Percentiles rank a stretch among this genome's conserved stretches.
These are phyloP conservation scores for Colletotrichum aenigma DNA, from an alignment of 2,329 filamentous ascomycete genomes.

Conservation along the genomic window DNA sequence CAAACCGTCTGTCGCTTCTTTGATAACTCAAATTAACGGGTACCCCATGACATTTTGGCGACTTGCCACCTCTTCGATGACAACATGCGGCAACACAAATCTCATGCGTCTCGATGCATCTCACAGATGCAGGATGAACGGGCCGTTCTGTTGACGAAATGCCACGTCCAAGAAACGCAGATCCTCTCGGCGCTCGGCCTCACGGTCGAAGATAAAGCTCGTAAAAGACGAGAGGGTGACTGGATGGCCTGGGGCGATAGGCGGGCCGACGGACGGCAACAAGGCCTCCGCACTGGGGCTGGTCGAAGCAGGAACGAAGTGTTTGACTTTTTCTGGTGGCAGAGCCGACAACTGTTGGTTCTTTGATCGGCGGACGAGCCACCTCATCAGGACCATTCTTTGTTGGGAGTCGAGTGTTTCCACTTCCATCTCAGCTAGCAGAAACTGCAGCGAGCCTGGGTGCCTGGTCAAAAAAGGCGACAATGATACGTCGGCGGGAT, in stretches of 20 bases:
- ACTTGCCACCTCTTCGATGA: neutral
- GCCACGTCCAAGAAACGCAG: neutral
- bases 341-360: neutral
- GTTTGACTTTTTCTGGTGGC: neutral
- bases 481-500: neutral
- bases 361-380: neutral
- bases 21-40: neutral
- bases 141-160: neutral
- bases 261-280: neutral
- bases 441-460: neutral
- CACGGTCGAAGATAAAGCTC: neutral
- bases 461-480: neutral
- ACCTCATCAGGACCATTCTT: neutral
- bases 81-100: neutral
- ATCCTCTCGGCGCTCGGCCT: neutral
- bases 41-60: neutral
- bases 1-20: neutral
- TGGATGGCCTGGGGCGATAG: neutral
- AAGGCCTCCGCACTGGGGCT: neutral
- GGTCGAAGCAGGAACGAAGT: neutral
- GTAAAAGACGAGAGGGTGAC: neutral
- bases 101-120: neutral
- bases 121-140: neutral
- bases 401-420: neutral
- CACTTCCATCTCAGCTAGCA: neutral